A percentile compares a stretch with the other conserved stretches of the same genome.
Evolutionary conservation across 768 basidiomycete species (phyloP).

Genomic region (Mycena vitilis): DNA sequence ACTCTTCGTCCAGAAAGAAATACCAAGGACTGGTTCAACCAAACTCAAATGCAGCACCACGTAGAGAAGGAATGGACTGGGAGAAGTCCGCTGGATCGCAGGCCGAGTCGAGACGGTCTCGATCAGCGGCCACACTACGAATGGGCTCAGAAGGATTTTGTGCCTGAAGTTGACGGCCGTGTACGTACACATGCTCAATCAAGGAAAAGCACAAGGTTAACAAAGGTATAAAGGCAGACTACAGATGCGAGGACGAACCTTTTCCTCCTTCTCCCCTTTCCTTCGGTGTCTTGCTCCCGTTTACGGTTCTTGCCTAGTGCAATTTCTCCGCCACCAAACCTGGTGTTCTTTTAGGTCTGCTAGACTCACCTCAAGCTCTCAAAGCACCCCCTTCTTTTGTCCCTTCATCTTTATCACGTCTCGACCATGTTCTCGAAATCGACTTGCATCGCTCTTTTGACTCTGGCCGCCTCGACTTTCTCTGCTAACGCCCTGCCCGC

Average conservation of each 20-base stretch:
- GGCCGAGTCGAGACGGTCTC: too few species aligned
- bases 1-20: too few species aligned
- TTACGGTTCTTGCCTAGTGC: conserved; percentile 28
- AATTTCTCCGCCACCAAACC: conserved; percentile 25
- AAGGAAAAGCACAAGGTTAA: neutral
- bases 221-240: neutral
- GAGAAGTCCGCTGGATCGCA: too few species aligned
- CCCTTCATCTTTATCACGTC: neutral
- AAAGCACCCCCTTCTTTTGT: conserved; percentile 29
- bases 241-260: neutral
- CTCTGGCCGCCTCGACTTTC: conserved; percentile 21
- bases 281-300: conserved; percentile 10
- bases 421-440: conserved; percentile 32
- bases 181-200: neutral
- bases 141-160: too few species aligned
- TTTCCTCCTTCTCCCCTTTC: conserved; percentile 16
- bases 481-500: conserved; percentile 19
- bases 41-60: too few species aligned
- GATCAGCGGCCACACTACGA: too few species aligned
- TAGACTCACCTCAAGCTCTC: conserved; percentile 25
- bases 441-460: conserved; percentile 29
- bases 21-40: too few species aligned
- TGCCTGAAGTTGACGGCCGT: too few species aligned
- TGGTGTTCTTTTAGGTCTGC: conserved; percentile 28
- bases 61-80: too few species aligned